Conservation (phyloP, 2,329 filamentous ascomycete genomes). For the Metarhizium brunneum region DNA sequence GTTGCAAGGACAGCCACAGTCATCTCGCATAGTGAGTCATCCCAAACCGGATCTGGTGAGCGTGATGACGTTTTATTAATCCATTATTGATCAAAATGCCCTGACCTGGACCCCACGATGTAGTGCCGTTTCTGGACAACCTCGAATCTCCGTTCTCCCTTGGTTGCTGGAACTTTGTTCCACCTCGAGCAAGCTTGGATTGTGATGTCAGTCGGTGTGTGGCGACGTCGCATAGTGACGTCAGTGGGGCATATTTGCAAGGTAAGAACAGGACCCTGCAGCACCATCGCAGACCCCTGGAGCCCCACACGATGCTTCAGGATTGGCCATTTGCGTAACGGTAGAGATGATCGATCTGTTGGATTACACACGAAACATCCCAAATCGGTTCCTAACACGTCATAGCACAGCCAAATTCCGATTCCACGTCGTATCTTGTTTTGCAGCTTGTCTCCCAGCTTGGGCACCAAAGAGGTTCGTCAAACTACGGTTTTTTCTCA, state of each 20-base stretch:
- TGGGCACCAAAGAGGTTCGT: background rate
- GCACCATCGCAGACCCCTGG: background rate
- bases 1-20: no score
- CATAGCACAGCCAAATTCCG: conserved; percentile 14
- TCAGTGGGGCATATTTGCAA: conserved; percentile 13
- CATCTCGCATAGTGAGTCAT: no score
- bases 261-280: conserved; percentile 8
- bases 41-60: no score
- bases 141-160: background rate
- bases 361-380: background rate
- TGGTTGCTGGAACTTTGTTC: background rate
- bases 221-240: conserved; percentile 14
- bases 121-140: no score
- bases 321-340: background rate
- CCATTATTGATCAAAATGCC: no score
- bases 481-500: background rate
- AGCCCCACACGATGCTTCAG: background rate
- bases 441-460: background rate
- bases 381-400: conserved; percentile 4
- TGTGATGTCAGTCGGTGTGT: conserved; percentile 17
- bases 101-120: no score
- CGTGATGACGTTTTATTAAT: no score
- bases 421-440: conserved; percentile 17
- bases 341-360: background rate
- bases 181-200: background rate